Base-by-base conservation (phyloP, 2,329 filamentous ascomycete species). In the Cadophora malorum region DNA sequence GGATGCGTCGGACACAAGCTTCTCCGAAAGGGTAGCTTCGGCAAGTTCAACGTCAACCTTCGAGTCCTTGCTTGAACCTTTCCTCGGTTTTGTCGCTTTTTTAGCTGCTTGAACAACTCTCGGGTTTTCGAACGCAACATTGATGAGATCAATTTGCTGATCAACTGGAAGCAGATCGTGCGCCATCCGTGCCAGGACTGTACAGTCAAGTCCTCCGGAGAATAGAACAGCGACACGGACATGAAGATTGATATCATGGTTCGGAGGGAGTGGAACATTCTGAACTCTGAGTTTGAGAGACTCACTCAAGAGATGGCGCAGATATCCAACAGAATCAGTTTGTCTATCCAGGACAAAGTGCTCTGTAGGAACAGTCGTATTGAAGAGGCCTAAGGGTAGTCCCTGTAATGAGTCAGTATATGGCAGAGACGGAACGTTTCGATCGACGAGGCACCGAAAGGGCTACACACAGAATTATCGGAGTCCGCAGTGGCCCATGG, bases 41-140 rank as follows among this genome's bases (percentile, higher is more conserved):
- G 21, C 5, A 16, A 25, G 1, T 16, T 47, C 41, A 16, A 47
- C 41, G 25, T 52, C 38, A 2, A 23, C 21, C n/a, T 58, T 28
- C 14, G 41, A n/a, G 3, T 33, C 14, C 21, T 68, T 66, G 33
- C 47, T 67, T 33, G 33, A 66, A 2, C 35, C 69, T 45, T 78
- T 67, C 80, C 67, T 72, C 56, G 56, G 63, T 16, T 73, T 79
- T 75, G 74, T 64, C 35, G 71, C 76, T 67, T 78, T 81, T 23
- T 81, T 81, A 14, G 86, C 80, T 53, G 87, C 83, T 3, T 84
- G 88, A 68, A 85, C 89, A 71, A 90, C 87, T 38, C 92, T 86
- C 0, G 94, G 95, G 72, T 99, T 99, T 79, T 99, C 93, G 75
- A 99, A 99, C 0, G 95, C 96, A 56, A 99, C 95, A 73, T 99